Conservation (phyloP, 1,139 yeast species). For the Pneumocystis murina region DNA sequence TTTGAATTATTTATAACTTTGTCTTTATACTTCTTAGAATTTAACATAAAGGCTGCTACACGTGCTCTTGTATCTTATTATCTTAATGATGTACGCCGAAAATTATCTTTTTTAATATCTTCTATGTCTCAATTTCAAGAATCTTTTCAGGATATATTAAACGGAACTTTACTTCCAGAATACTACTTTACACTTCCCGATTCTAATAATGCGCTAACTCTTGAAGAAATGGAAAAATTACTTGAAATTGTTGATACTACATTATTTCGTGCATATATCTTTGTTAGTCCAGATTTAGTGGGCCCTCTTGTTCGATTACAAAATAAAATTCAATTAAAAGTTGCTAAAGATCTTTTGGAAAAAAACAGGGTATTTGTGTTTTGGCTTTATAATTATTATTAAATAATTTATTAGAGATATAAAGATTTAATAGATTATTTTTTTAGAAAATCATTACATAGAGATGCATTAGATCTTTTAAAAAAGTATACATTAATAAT, state of each 20-base stretch:
- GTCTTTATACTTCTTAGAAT: not conserved
- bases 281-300: conserved; percentile 52
- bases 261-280: conserved; percentile 56
- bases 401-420: conserved; percentile 26
- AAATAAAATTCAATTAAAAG: conserved; percentile 54
- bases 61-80: conserved; percentile 38
- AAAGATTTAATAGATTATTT: conserved; percentile 71
- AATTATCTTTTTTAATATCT: conserved; percentile 19
- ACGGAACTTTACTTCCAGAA: conserved; percentile 16
- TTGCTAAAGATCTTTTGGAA: conserved; percentile 45
- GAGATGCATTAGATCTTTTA: conserved; percentile 52
- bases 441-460: conserved; percentile 46
- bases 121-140: conserved; percentile 2
- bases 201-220: conserved; percentile 18
- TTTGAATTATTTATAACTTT: not conserved
- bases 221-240: conserved; percentile 22
- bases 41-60: conserved; percentile 27
- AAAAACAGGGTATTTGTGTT: conserved; percentile 21
- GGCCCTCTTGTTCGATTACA: conserved; percentile 70
- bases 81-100: conserved; percentile 37
- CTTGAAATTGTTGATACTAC: conserved; percentile 60
- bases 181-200: conserved; percentile 20
- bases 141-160: conserved; percentile 20
- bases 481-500: conserved; percentile 14
- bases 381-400: not conserved